A percentile compares a stretch with the other conserved stretches of the same genome.
phyloP scores from a whole-genome alignment of 2,329 filamentous ascomycete species.

The Calonectria ilicicola region DNA sequence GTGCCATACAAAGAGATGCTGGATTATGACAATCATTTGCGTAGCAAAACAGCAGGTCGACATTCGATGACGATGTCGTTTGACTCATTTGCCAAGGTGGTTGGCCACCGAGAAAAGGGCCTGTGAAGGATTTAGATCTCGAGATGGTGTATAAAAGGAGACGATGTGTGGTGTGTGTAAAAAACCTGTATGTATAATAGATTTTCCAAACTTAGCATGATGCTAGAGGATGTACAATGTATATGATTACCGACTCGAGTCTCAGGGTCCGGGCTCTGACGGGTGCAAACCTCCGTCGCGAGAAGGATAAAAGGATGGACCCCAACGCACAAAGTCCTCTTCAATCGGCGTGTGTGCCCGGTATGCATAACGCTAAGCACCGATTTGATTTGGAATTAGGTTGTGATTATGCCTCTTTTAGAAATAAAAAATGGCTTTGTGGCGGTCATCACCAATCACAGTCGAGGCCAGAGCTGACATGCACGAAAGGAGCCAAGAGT shows the following conservation, averaged over 20 bases:
- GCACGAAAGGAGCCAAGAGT: neutral
- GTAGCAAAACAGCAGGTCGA: constrained; percentile 88
- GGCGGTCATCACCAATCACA: neutral
- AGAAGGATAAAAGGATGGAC: neutral
- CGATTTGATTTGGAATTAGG: neutral
- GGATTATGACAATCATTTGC: constrained; percentile 88
- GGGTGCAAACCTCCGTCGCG: neutral
- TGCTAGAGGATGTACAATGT: neutral
- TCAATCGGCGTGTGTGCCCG: neutral
- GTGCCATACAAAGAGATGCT: constrained; percentile 98
- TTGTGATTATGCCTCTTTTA: neutral
- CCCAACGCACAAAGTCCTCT: neutral
- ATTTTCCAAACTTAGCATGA: neutral
- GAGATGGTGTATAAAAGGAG: neutral
- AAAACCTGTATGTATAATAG: neutral
- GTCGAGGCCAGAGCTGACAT: neutral
- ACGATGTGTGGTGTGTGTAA: neutral
- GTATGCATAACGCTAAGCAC: neutral
- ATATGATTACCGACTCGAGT: neutral
- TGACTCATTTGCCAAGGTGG: constrained; percentile 68
- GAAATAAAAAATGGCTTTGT: neutral
- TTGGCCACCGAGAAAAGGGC: constrained; percentile 65
- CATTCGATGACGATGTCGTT: constrained; percentile 71
- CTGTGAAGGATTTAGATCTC: constrained; percentile 41
- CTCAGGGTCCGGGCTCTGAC: neutral